phyloP scores from a whole-genome alignment of 140 eudicot species.

The Senecio squalidus region DNA sequence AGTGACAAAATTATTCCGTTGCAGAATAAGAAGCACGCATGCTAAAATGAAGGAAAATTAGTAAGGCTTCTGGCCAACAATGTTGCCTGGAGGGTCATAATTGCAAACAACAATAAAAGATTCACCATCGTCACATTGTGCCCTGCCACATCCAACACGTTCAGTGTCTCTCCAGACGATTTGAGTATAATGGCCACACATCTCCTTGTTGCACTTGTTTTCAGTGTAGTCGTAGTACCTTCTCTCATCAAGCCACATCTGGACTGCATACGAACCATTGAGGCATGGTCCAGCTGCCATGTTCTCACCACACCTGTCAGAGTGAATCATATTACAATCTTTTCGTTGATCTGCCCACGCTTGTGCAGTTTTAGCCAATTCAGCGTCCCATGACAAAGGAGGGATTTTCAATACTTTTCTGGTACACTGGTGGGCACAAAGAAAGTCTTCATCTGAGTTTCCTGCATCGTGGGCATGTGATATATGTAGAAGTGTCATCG shows the following conservation, averaged over 20 bases:
- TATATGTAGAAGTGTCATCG: constrained; percentile 13
- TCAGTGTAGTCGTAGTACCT: constrained; percentile 12
- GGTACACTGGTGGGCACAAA: constrained; percentile 24
- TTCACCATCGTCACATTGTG: constrained; percentile 33
- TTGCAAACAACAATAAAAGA: constrained; percentile 43
- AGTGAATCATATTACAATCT: constrained; percentile 28
- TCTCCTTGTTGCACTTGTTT: constrained; percentile 31
- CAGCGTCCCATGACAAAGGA: constrained; percentile 23
- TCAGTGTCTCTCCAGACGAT: constrained; percentile 48
- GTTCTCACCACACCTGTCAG: constrained; percentile 42
- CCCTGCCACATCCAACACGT: constrained; percentile 54
- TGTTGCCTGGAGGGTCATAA: constrained; percentile 62
- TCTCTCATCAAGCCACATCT: constrained; percentile 44
- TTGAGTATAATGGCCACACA: constrained; percentile 64
- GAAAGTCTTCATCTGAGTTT: constrained; percentile 32
- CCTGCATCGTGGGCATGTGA: constrained; percentile 27
- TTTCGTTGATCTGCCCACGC: constrained; percentile 27
- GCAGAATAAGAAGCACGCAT: neutral
- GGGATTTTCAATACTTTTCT: constrained; percentile 9
- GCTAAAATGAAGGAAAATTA: neutral
- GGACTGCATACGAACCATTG: constrained; percentile 30
- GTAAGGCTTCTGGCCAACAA: constrained; percentile 37
- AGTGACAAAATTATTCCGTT: neutral
- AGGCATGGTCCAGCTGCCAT: constrained; percentile 31
- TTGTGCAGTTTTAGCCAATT: constrained; percentile 24